These are phyloP conservation scores for Pilatotrama ljubarskyi DNA, from an alignment of 768 basidiomycete species.

Conservation along the genomic window DNA sequence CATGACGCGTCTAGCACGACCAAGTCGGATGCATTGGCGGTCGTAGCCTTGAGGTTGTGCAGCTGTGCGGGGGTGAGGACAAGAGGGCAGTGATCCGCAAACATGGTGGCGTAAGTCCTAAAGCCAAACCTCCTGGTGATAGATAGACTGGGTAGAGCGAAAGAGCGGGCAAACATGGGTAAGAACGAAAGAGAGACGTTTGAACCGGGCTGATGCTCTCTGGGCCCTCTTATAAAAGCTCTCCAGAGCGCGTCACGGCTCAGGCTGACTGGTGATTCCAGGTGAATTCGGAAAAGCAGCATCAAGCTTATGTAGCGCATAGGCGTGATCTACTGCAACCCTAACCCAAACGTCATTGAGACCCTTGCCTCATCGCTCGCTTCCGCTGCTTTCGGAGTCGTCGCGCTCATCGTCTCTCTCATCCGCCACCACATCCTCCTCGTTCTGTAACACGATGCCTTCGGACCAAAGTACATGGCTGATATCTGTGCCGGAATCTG, in stretches of 20 bases:
- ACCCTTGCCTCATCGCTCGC: constrained; percentile 13
- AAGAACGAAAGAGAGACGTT: not conserved
- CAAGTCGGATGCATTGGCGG: constrained; percentile 28
- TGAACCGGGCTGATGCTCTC: not conserved
- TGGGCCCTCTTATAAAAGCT: not conserved
- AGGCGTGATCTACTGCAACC: not conserved
- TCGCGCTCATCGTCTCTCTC: constrained; percentile 8
- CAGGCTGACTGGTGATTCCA: not conserved
- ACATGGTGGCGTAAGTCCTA: constrained; percentile 30
- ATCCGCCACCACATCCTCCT: not conserved
- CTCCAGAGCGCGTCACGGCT: not conserved
- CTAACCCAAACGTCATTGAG: not conserved
- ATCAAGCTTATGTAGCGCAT: not conserved
- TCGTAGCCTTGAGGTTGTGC: constrained; percentile 23
- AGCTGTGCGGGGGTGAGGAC: constrained; percentile 54
- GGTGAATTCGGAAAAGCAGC: not conserved
- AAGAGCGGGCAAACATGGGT: constrained; percentile 4
- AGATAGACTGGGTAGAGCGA: not conserved
- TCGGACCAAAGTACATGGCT: constrained; percentile 97
- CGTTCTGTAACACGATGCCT: constrained; percentile 57
- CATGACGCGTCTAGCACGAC: constrained; percentile 77
- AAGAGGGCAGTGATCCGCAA: constrained; percentile 41
- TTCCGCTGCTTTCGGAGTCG: constrained; percentile 6
- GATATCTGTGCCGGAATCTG: constrained; percentile 81
- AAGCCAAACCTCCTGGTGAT: not conserved